Percentiles rank a stretch among this genome's conserved stretches.
Conservation (phyloP, 2,329 filamentous ascomycete species). For the Diplocarpon mali region DNA sequence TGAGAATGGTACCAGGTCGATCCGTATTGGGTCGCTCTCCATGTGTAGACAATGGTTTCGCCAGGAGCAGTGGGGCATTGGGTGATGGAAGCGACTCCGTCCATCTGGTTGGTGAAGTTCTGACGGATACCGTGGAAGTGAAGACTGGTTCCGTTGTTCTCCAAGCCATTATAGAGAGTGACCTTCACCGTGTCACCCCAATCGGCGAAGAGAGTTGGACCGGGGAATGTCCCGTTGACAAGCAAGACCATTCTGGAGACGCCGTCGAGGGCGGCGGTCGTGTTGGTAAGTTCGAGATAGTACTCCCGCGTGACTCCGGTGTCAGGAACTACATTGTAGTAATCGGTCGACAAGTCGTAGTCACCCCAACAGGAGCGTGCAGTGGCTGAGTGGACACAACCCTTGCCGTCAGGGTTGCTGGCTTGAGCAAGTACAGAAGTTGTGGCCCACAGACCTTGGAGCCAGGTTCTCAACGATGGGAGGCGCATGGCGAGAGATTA, state of each 20-base stretch:
- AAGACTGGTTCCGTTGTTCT: constrained; percentile 28
- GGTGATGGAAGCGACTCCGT: constrained; percentile 35
- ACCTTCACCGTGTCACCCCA: constrained; percentile 32
- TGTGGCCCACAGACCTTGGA: too few relatives aligned
- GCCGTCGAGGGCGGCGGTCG: constrained; percentile 25
- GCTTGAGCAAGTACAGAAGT: too few relatives aligned
- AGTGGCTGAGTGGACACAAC: constrained; percentile 16
- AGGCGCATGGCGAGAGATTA: constrained; percentile 11
- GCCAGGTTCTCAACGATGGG: too few relatives aligned
- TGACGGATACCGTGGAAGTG: constrained; percentile 40
- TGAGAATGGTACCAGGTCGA: constrained; percentile 42
- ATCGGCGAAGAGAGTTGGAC: constrained; percentile 26
- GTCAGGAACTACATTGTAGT: constrained; percentile 29
- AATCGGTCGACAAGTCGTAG: constrained; percentile 35
- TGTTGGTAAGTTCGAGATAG: constrained; percentile 19
- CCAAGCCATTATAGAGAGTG: constrained; percentile 23
- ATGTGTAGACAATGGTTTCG: constrained; percentile 14
- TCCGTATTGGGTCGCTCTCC: constrained; percentile 26
- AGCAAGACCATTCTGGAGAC: constrained; percentile 20
- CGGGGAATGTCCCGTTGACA: constrained; percentile 27
- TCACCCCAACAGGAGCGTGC: constrained; percentile 33
- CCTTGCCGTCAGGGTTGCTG: too few relatives aligned
- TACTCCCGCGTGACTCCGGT: constrained; percentile 38
- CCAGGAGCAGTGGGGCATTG: constrained; percentile 47
- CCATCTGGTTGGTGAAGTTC: constrained; percentile 30